Conservation (phyloP, 495 filamentous ascomycete species). For the Podospora tetraspora region DNA sequence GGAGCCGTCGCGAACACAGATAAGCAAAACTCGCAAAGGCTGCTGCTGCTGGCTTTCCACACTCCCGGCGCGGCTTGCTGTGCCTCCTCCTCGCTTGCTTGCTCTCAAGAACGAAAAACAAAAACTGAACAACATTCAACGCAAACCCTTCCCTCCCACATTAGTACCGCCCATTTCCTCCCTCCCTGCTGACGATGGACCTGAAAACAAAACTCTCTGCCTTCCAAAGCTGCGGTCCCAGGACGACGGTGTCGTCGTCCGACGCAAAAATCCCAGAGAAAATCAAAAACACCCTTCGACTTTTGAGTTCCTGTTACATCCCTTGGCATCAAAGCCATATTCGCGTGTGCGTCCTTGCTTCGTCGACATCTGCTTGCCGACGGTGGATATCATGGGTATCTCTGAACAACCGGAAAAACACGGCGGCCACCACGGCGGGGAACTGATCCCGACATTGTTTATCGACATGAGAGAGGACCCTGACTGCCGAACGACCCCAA, state of each 20-base stretch:
- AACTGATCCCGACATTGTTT: conserved; percentile 29
- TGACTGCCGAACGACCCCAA: conserved; percentile 26
- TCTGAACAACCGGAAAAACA: conserved; percentile 17
- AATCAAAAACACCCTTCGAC: conserved; percentile 7
- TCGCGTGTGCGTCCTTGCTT: conserved; percentile 14
- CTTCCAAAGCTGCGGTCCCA: neutral
- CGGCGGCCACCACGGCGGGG: conserved; percentile 17
- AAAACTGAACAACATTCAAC: neutral
- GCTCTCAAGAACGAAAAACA: conserved; percentile 1
- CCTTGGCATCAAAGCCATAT: conserved; percentile 7
- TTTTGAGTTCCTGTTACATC: conserved; percentile 15
- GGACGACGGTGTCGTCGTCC: neutral
- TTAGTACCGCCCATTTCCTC: neutral
- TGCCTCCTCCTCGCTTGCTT: neutral
- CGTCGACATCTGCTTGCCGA: conserved; percentile 11
- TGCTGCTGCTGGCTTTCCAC: conserved; percentile 10
- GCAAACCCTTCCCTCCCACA: neutral
- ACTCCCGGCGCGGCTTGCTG: conserved; percentile 6
- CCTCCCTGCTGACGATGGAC: neutral
- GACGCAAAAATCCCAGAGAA: conserved; percentile 4
- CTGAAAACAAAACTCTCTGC: neutral
- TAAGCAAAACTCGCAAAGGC: conserved; percentile 13
- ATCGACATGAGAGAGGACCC: conserved; percentile 20
- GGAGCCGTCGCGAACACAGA: conserved; percentile 17
- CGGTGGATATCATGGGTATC: conserved; percentile 19